Conservation (phyloP, 2,329 filamentous ascomycete species). For the Aphanoascus verrucosus region DNA sequence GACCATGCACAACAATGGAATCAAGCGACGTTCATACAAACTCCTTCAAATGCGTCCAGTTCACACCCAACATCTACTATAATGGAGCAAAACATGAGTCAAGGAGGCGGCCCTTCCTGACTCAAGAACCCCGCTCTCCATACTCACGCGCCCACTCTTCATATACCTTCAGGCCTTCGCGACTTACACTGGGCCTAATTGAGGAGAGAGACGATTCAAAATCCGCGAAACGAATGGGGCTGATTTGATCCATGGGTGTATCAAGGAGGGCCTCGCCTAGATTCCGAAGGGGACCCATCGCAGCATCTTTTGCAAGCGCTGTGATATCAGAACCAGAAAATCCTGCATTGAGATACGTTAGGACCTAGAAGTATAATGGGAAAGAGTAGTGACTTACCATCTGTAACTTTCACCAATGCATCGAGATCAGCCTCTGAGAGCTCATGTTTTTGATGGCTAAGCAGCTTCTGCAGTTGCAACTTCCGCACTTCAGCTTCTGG, state of each 20-base stretch:
- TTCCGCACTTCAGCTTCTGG: constrained; percentile 75
- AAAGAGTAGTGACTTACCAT: constrained; percentile 49
- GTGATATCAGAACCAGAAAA: constrained; percentile 97
- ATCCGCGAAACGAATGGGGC: constrained; percentile 70
- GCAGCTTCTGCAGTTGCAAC: constrained; percentile 63
- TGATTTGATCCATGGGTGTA: constrained; percentile 89
- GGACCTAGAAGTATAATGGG: background rate
- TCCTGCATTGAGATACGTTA: constrained; percentile 43
- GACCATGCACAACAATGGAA: too few species aligned
- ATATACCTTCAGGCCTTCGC: constrained; percentile 72
- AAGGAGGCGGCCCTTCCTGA: background rate
- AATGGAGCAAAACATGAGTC: background rate
- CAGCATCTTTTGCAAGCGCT: constrained; percentile 89
- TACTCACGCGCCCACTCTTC: constrained; percentile 92
- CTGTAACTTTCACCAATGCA: constrained; percentile 65
- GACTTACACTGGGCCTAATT: constrained; percentile 83
- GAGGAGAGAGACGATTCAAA: constrained; percentile 74
- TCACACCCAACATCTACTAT: background rate
- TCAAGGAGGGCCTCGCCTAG: constrained; percentile 79
- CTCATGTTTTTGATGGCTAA: constrained; percentile 79
- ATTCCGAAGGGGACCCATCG: constrained; percentile 88
- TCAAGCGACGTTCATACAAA: too few species aligned
- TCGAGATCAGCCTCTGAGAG: constrained; percentile 62
- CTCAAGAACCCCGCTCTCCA: constrained; percentile 73
- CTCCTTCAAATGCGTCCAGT: too few species aligned